A percentile compares a stretch with the other conserved stretches of the same genome.
Evolutionary conservation across 2,329 filamentous ascomycete genomes (phyloP).

Genomic region (Coniochaeta ligniaria): DNA sequence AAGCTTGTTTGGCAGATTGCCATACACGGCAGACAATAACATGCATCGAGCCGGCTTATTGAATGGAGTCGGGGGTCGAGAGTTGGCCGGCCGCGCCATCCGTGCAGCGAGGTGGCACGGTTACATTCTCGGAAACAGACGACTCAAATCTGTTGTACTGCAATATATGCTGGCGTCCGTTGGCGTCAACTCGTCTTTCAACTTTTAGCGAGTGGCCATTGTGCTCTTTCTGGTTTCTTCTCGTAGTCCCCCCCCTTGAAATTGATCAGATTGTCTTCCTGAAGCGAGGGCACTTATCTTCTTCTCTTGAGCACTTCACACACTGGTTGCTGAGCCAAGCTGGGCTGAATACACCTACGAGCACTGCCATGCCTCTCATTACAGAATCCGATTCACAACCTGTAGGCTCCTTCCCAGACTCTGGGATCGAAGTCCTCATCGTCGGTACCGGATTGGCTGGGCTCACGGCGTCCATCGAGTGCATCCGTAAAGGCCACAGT

Average conservation of each 20-base stretch:
- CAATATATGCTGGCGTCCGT: background rate
- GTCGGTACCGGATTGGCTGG: constrained; percentile 53
- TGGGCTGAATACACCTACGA: background rate
- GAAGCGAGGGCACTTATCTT: background rate
- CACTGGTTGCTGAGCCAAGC: background rate
- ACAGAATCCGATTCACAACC: constrained; percentile 23
- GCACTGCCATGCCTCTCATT: background rate
- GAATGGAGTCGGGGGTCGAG: background rate
- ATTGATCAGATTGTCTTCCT: background rate
- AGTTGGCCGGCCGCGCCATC: background rate
- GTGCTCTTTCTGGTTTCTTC: background rate
- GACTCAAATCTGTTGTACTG: background rate
- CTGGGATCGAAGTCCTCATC: constrained; percentile 41
- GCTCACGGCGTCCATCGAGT: constrained; percentile 54
- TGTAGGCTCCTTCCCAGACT: constrained; percentile 41
- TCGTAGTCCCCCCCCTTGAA: background rate
- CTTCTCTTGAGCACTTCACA: background rate
- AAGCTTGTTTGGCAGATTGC: background rate
- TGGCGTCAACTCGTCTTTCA: background rate
- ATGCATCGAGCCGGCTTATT: background rate
- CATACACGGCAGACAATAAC: background rate
- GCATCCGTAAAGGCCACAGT: constrained; percentile 50
- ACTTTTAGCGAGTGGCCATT: background rate
- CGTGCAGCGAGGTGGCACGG: background rate
- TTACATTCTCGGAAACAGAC: background rate